Base-by-base conservation (phyloP, 352 stramenopile species). In the Phytophthora megakarya region DNA sequence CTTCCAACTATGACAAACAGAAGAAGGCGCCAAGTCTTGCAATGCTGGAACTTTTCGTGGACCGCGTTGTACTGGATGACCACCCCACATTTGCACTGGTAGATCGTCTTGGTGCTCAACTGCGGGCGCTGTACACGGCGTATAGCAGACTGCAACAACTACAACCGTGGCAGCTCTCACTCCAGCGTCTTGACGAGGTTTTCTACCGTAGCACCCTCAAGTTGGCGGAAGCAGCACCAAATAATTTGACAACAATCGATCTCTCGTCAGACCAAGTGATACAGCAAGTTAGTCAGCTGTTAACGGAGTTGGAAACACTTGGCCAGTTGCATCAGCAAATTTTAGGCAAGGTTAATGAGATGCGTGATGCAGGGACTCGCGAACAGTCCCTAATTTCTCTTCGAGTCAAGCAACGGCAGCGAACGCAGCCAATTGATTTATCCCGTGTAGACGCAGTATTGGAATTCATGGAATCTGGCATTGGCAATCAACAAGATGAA, bases 1-100 rank as follows among this genome's bases (percentile, higher is more conserved):
- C 1, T 18, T n/a, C 42, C 16, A 28, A 37, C 18, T 22, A 46
- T 23, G 25, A 23, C 18, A 52, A 37, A 4, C 2, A 32, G n/a
- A 43, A 52, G 23, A 63, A 47, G 40, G 5, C 9, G 4, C 32
- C 12, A 3, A 51, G n/a, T 28, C 13, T 68, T 54, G 61, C 61
- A 8, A 54, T 72, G 40, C 67, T 92, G 18, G 75, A 91, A 52
- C 63, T 93, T 43, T 71, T 58, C 11, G 62, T 93, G 9, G 73
- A 85, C 37, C 67, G 65, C 2, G 56, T 96, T 43, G 75, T 88
- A 23, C 71, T 96, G 15, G 81, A 95, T 32, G 89, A 97, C 49
- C 84, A 97, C 57, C 71, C 53, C 3, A 61, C 67, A 5, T 95
- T 96, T 53, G 60, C 72, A 21, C 60, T 91, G 1, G 73, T 77